A percentile compares a stretch with the other conserved stretches of the same genome.
These are phyloP conservation scores for Aphanoascus verrucosus DNA, from an alignment of 2,329 filamentous ascomycete genomes.

Conservation along the genomic window DNA sequence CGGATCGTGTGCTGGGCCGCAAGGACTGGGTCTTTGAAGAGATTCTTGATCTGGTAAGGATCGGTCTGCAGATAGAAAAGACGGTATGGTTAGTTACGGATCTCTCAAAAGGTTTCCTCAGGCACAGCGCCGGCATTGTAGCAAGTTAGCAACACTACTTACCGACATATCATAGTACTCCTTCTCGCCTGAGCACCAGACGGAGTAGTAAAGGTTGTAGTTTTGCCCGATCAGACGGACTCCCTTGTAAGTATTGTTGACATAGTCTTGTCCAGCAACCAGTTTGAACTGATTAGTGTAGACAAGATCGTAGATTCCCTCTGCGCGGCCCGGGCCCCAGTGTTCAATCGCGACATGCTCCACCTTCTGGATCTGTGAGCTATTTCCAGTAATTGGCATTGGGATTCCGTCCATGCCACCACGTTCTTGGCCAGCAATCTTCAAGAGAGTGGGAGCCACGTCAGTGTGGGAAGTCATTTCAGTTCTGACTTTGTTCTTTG, in stretches of 20 bases:
- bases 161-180: conserved; percentile 55
- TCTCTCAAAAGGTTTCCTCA: neutral
- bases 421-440: conserved; percentile 31
- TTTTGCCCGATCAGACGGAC: conserved; percentile 43
- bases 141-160: conserved; percentile 17
- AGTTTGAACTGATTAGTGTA: neutral
- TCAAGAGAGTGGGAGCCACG: conserved; percentile 50
- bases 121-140: neutral
- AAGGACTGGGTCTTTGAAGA: conserved; percentile 35
- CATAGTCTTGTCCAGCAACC: neutral
- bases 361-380: conserved; percentile 24
- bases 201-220: conserved; percentile 55
- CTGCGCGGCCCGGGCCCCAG: conserved; percentile 37
- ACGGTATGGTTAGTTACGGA: conserved; percentile 29
- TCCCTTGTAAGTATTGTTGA: conserved; percentile 41
- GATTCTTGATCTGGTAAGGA: conserved; percentile 18
- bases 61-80: neutral
- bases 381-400: conserved; percentile 32
- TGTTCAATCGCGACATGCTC: conserved; percentile 52
- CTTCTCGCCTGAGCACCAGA: conserved; percentile 59
- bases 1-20: conserved; percentile 7
- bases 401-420: conserved; percentile 48
- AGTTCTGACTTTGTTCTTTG: conserved; percentile 32
- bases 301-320: conserved; percentile 22
- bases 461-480: conserved; percentile 54